Conservation (phyloP, 2,329 filamentous ascomycete species). For the Apiospora kogelbergensis region DNA sequence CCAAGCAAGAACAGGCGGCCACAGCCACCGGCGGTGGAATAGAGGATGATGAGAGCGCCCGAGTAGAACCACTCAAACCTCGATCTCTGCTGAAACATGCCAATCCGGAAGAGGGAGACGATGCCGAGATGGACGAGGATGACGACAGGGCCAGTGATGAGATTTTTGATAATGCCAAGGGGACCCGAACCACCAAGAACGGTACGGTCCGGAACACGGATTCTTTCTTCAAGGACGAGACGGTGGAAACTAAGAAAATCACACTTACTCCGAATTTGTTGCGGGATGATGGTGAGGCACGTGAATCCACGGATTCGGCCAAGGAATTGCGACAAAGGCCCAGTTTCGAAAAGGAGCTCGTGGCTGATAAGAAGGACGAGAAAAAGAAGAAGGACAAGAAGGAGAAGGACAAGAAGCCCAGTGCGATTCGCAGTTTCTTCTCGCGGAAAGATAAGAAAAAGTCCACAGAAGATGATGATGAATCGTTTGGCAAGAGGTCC, state of each 20-base stretch:
- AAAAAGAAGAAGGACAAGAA: conserved; percentile 63
- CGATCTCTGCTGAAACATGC: conserved; percentile 40
- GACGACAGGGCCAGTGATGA: conserved; percentile 63
- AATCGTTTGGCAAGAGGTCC: conserved; percentile 61
- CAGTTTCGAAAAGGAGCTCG: conserved; percentile 53
- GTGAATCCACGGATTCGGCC: conserved; percentile 35
- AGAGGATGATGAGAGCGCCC: conserved; percentile 51
- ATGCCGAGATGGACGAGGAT: conserved; percentile 33
- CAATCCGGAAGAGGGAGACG: conserved; percentile 34
- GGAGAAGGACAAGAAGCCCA: conserved; percentile 45
- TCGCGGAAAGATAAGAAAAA: conserved; percentile 63
- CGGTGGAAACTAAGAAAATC: conserved; percentile 93
- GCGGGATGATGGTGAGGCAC: conserved; percentile 69
- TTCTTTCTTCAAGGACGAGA: conserved; percentile 97
- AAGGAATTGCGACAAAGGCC: conserved; percentile 48
- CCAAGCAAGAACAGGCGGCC: conserved; percentile 26
- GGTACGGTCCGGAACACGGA: conserved; percentile 89
- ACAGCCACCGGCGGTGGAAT: conserved; percentile 30
- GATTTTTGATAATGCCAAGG: conserved; percentile 55
- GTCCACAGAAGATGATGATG: conserved; percentile 56
- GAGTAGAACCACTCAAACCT: conserved; percentile 56
- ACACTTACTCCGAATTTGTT: conserved; percentile 91
- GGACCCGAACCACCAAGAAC: conserved; percentile 69
- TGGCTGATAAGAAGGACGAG: conserved; percentile 55
- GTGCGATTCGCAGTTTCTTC: conserved; percentile 57